Conservation (phyloP, 2,329 filamentous ascomycete genomes). For the Dactylellina cionopaga region DNA sequence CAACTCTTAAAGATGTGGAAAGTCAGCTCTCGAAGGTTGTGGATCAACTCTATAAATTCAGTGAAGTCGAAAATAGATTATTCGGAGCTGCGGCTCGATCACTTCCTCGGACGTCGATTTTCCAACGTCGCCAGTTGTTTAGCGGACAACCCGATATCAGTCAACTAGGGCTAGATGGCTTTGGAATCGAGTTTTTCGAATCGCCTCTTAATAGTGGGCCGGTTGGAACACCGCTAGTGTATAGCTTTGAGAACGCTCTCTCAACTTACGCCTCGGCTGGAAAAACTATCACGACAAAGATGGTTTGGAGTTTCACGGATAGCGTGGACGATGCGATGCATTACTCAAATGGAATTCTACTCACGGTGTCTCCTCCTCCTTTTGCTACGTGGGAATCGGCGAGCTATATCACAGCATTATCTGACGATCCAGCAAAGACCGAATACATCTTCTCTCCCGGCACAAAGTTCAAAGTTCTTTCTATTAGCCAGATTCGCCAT, state of each 20-base stretch:
- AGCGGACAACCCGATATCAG: conserved; percentile 21
- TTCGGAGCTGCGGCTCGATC: not conserved
- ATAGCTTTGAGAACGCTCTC: not conserved
- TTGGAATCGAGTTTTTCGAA: conserved; percentile 29
- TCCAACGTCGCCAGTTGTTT: conserved; percentile 14
- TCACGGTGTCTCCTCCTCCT: not conserved
- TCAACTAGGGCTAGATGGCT: conserved; percentile 5
- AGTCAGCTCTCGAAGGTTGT: conserved; percentile 15
- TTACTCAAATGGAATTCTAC: conserved; percentile 27
- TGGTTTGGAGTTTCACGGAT: conserved; percentile 35
- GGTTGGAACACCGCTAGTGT: not conserved
- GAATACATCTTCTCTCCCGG: conserved; percentile 20
- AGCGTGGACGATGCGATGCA: conserved; percentile 4
- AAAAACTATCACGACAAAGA: conserved; percentile 20
- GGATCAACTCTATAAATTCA: conserved; percentile 2
- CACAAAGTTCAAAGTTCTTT: conserved; percentile 9
- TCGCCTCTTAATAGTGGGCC: conserved; percentile 20
- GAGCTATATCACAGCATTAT: conserved; percentile 5
- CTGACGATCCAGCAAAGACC: conserved; percentile 12
- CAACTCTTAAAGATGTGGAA: conserved; percentile 1
- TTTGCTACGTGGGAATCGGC: conserved; percentile 7
- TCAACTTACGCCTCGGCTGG: conserved; percentile 1
- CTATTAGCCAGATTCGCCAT: not conserved
- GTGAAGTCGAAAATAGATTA: conserved; percentile 13
- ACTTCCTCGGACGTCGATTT: conserved; percentile 21